Conservation (phyloP, 208 protist species). For the Blastocrithidia nonstop region DNA sequence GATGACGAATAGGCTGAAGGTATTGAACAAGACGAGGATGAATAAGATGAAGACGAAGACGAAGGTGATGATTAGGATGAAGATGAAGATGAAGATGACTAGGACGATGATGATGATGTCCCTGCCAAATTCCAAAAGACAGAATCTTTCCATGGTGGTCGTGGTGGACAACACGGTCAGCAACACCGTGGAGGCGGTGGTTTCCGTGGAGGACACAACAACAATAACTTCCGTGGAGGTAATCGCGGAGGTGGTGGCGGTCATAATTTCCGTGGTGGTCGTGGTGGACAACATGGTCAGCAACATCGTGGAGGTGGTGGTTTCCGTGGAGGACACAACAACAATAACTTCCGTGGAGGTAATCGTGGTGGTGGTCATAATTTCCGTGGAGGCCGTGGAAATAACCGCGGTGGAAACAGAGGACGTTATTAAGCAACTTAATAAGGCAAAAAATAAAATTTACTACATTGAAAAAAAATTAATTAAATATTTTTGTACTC, state of each 20-base stretch:
- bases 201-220: conserved; percentile 18
- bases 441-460: too few species aligned
- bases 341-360: conserved; percentile 33
- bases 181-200: conserved; percentile 15
- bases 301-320: conserved; percentile 36
- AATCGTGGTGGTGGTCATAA: conserved; percentile 16
- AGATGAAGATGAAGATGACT: conserved; percentile 32
- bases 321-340: conserved; percentile 31
- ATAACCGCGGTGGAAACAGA: conserved; percentile 10
- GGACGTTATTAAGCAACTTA: too few species aligned
- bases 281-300: conserved; percentile 13
- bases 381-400: conserved; percentile 5
- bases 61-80: conserved; percentile 17
- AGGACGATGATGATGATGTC: conserved; percentile 51
- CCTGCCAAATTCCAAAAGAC: conserved; percentile 64
- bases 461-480: too few species aligned
- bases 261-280: conserved; percentile 26
- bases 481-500: too few species aligned
- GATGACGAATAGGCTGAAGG: conserved; percentile 8
- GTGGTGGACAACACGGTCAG: conserved; percentile 16
- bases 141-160: conserved; percentile 31
- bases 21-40: conserved; percentile 18
- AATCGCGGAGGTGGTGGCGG: conserved; percentile 16
- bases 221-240: conserved; percentile 14
- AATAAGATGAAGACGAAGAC: conserved; percentile 19